Conservation (phyloP, 1,284 basidiomycete species). For the Boletellus sp. region DNA sequence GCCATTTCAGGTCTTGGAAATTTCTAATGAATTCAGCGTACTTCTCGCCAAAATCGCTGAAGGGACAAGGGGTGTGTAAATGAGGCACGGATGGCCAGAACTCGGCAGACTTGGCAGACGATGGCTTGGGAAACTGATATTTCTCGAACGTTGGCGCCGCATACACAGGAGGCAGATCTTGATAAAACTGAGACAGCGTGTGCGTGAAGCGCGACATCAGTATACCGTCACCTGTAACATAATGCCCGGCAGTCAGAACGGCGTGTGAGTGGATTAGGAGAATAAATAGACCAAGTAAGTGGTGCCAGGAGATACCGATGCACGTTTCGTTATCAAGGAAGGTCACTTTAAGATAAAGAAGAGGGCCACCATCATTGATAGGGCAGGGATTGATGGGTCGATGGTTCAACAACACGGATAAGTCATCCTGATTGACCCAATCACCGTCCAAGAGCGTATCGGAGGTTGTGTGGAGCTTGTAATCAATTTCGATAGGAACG, state of each 20-base stretch:
- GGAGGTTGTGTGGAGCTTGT: slow-evolving; percentile 2
- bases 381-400: slow-evolving; percentile 10
- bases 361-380: slow-evolving; percentile 17
- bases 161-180: slow-evolving; percentile 11
- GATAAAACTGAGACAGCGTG: slow-evolving; percentile 27
- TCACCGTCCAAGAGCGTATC: slow-evolving; percentile 14
- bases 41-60: slow-evolving; percentile 11
- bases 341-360: slow-evolving; percentile 32
- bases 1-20: slow-evolving; percentile 20
- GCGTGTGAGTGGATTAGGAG: not conserved
- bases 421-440: slow-evolving; percentile 28
- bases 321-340: slow-evolving; percentile 10
- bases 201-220: slow-evolving; percentile 30
- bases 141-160: slow-evolving; percentile 24
- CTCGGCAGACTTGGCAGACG: slow-evolving; percentile 1
- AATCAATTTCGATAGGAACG: slow-evolving; percentile 17
- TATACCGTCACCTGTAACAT: slow-evolving; percentile 29
- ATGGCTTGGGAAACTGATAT: slow-evolving; percentile 14
- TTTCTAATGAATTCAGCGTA: slow-evolving; percentile 12
- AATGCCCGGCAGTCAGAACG: slow-evolving; percentile 2
- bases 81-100: slow-evolving; percentile 21
- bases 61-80: slow-evolving; percentile 9
- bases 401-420: slow-evolving; percentile 20
- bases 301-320: slow-evolving; percentile 36
- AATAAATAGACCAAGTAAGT: slow-evolving; percentile 19